Conservation (phyloP, 2,329 filamentous ascomycete species). For the Xylaria sp. region DNA sequence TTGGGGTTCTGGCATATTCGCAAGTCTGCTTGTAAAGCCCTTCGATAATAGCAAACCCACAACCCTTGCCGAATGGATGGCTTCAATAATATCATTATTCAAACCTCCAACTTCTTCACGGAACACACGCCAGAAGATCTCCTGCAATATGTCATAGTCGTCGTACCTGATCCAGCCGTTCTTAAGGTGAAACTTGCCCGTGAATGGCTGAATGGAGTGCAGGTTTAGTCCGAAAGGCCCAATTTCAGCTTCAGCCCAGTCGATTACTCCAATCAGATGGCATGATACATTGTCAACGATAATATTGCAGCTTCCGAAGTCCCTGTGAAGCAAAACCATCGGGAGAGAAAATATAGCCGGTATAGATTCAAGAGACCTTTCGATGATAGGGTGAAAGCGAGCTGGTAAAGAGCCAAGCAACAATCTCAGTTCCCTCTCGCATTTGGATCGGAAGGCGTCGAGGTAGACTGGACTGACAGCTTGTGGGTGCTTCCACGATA, state of each 20-base stretch:
- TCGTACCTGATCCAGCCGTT: conserved; percentile 51
- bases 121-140: conserved; percentile 52
- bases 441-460: background rate
- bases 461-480: conserved; percentile 43
- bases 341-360: conserved; percentile 52
- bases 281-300: conserved; percentile 53
- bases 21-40: conserved; percentile 55
- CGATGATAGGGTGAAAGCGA: conserved; percentile 51
- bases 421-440: conserved; percentile 47
- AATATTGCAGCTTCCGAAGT: conserved; percentile 55
- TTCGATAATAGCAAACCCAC: conserved; percentile 50
- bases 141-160: conserved; percentile 48
- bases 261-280: conserved; percentile 54
- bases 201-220: conserved; percentile 51
- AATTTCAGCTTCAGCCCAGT: conserved; percentile 56
- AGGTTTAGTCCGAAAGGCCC: conserved; percentile 56
- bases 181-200: conserved; percentile 51
- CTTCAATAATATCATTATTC: conserved; percentile 41
- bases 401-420: conserved; percentile 50
- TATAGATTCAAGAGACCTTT: conserved; percentile 49
- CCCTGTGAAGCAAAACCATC: conserved; percentile 54
- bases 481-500: conserved; percentile 53
- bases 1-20: conserved; percentile 50
- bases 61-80: conserved; percentile 50
- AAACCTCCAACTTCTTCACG: conserved; percentile 47